Percentiles rank a stretch among this genome's conserved stretches.
Conservation (phyloP, 2,329 filamentous ascomycete species). For the Penicillium sp. region DNA sequence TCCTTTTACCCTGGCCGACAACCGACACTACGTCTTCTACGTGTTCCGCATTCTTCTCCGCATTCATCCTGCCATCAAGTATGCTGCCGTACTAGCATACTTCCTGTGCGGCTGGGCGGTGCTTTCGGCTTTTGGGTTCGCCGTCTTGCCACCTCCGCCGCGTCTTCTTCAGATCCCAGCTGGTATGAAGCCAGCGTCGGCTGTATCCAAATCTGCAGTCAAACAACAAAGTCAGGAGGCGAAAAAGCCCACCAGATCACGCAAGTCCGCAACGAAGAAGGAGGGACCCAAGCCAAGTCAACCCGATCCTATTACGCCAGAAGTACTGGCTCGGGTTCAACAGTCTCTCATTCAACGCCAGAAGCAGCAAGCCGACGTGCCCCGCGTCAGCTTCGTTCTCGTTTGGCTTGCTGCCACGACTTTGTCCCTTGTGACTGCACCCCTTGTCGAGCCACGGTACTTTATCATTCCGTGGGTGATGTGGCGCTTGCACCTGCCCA, state of each 20-base stretch:
- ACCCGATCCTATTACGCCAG: conserved; percentile 20
- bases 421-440: conserved; percentile 77
- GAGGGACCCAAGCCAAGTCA: conserved; percentile 8
- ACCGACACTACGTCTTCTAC: conserved; percentile 96
- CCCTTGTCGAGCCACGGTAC: conserved; percentile 90
- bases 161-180: conserved; percentile 16
- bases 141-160: conserved; percentile 19
- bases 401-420: conserved; percentile 64
- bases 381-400: conserved; percentile 49
- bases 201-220: conserved; percentile 9
- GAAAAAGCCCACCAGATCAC: conserved; percentile 19
- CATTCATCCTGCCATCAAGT: conserved; percentile 57
- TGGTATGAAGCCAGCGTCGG: conserved; percentile 11
- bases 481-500: conserved; percentile 68
- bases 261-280: conserved; percentile 21
- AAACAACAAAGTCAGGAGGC: conserved; percentile 18
- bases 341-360: conserved; percentile 27
- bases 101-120: conserved; percentile 62
- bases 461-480: conserved; percentile 94
- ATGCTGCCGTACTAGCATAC: conserved; percentile 65
- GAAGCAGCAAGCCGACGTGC: conserved; percentile 21
- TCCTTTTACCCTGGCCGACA: conserved; percentile 92
- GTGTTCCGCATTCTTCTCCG: conserved; percentile 79
- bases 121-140: conserved; percentile 56
- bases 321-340: conserved; percentile 26